A percentile compares a stretch with the other conserved stretches of the same genome.
These are phyloP conservation scores for Phytophthora quininea DNA, from an alignment of 352 stramenopile species.

Conservation along the genomic window DNA sequence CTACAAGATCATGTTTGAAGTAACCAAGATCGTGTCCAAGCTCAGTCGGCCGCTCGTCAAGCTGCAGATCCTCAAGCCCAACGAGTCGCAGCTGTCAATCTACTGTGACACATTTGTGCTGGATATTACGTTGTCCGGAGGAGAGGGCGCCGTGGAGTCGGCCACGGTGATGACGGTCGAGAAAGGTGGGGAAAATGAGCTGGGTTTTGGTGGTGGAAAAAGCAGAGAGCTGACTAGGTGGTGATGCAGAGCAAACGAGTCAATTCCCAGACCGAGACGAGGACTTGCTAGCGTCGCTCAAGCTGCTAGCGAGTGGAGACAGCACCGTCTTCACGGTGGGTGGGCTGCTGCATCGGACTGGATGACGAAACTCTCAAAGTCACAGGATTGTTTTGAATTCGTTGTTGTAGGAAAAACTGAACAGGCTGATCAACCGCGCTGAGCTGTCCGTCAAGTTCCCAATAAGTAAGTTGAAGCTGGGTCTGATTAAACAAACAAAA, in stretches of 20 bases:
- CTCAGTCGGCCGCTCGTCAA: slow-evolving; percentile 87
- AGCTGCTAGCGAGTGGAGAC: slow-evolving; percentile 72
- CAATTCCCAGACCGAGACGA: slow-evolving; percentile 87
- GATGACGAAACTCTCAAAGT: too few relatives aligned
- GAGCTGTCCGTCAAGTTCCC: slow-evolving; percentile 85
- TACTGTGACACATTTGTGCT: slow-evolving; percentile 91
- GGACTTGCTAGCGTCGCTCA: slow-evolving; percentile 71
- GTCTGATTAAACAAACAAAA: too few relatives aligned
- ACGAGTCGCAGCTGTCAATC: slow-evolving; percentile 83
- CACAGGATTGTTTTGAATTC: background rate
- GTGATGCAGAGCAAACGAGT: slow-evolving; percentile 67
- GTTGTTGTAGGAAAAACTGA: slow-evolving; percentile 72
- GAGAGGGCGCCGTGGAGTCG: slow-evolving; percentile 77
- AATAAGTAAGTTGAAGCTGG: slow-evolving; percentile 35
- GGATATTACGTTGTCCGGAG: slow-evolving; percentile 78
- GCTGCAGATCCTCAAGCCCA: slow-evolving; percentile 88
- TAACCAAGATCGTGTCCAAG: slow-evolving; percentile 87
- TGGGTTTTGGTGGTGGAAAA: too few relatives aligned
- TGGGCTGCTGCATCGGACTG: background rate
- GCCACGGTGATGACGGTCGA: slow-evolving; percentile 84
- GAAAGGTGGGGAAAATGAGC: slow-evolving; percentile 38
- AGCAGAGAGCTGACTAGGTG: background rate
- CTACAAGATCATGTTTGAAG: slow-evolving; percentile 91
- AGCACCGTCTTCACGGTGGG: slow-evolving; percentile 79
- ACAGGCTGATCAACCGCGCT: slow-evolving; percentile 82